These are phyloP conservation scores for Kazachstania kunashirensis DNA, from an alignment of 805 yeast genomes.

Conservation along the genomic window DNA sequence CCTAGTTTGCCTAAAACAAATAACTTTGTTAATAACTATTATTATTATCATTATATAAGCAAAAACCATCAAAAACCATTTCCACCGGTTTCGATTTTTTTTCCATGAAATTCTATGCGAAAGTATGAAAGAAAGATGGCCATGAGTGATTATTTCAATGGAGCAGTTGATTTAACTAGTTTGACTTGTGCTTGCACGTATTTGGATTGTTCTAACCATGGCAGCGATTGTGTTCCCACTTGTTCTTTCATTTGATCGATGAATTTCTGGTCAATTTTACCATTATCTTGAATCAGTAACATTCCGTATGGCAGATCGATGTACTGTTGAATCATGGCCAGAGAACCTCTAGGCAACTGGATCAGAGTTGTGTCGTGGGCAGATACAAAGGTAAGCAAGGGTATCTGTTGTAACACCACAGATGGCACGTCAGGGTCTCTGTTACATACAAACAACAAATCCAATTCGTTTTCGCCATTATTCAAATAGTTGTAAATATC, in stretches of 20 bases:
- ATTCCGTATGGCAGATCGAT: slow-evolving; percentile 14
- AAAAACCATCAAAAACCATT: too few relatives aligned
- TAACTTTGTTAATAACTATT: too few relatives aligned
- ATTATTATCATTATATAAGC: too few relatives aligned
- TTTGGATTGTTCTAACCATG: slow-evolving; percentile 21
- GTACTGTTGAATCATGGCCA: slow-evolving; percentile 8
- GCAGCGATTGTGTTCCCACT: slow-evolving; percentile 12
- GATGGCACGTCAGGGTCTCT: slow-evolving; percentile 40
- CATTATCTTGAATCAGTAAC: slow-evolving; percentile 17
- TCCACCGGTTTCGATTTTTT: too few relatives aligned
- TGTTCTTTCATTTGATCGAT: slow-evolving; percentile 12
- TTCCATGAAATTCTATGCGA: too few relatives aligned
- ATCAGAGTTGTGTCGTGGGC: slow-evolving; percentile 39
- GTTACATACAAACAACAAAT: slow-evolving; percentile 48
- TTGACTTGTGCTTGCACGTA: slow-evolving; percentile 14
- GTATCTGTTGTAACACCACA: slow-evolving; percentile 47
- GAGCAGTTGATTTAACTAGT: slow-evolving; percentile 17
- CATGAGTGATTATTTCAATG: slow-evolving; percentile 5
- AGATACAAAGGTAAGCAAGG: slow-evolving; percentile 41
- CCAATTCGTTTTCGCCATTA: slow-evolving; percentile 32
- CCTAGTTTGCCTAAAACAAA: too few relatives aligned
- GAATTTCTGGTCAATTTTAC: slow-evolving; percentile 14
- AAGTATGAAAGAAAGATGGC: too few relatives aligned
- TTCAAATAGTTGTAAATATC: slow-evolving; percentile 37
- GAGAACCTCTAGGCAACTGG: slow-evolving; percentile 45